A percentile compares a stretch with the other conserved stretches of the same genome.
Evolutionary conservation across 1,284 basidiomycete species (phyloP).

Genomic region (Ceraceosorus bombacis): DNA sequence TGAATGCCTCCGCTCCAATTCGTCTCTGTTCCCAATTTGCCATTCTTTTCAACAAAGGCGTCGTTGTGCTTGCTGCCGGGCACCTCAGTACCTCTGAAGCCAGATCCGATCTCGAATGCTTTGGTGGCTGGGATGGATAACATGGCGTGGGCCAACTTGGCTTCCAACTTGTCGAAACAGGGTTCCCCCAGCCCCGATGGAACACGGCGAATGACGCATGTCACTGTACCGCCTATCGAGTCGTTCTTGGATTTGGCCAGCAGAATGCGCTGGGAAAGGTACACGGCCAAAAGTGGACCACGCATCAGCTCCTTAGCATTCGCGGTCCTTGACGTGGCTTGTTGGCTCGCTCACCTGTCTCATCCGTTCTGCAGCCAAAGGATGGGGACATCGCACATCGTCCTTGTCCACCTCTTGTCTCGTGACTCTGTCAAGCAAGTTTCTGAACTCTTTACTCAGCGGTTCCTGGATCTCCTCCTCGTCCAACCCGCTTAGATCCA

Average conservation of each 20-base stretch:
- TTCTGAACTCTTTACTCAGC: slow-evolving; percentile 71
- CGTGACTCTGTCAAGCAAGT: slow-evolving; percentile 71
- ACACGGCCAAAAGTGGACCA: slow-evolving; percentile 12
- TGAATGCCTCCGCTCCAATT: slow-evolving; percentile 98
- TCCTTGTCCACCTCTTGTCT: slow-evolving; percentile 82
- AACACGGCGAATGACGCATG: slow-evolving; percentile 84
- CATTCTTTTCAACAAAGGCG: slow-evolving; percentile 67
- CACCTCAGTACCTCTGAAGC: slow-evolving; percentile 91
- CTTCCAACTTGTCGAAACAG: slow-evolving; percentile 97
- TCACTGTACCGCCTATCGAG: slow-evolving; percentile 94
- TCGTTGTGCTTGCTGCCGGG: slow-evolving; percentile 93
- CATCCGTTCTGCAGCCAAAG: slow-evolving; percentile 80
- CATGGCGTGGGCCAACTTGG: slow-evolving; percentile 93
- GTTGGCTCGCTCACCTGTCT: slow-evolving; percentile 58
- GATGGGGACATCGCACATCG: slow-evolving; percentile 81
- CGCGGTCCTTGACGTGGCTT: not conserved
- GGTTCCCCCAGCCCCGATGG: slow-evolving; percentile 92
- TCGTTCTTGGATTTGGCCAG: slow-evolving; percentile 83
- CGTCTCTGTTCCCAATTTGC: slow-evolving; percentile 70
- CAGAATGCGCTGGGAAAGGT: slow-evolving; percentile 67
- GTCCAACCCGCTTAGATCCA: slow-evolving; percentile 54
- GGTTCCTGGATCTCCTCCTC: slow-evolving; percentile 69
- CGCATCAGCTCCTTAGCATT: not conserved
- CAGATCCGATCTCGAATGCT: slow-evolving; percentile 94
- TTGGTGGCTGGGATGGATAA: slow-evolving; percentile 97